Conservation (phyloP, 129 eudicot species). For the Flaveria trinervia region DNA sequence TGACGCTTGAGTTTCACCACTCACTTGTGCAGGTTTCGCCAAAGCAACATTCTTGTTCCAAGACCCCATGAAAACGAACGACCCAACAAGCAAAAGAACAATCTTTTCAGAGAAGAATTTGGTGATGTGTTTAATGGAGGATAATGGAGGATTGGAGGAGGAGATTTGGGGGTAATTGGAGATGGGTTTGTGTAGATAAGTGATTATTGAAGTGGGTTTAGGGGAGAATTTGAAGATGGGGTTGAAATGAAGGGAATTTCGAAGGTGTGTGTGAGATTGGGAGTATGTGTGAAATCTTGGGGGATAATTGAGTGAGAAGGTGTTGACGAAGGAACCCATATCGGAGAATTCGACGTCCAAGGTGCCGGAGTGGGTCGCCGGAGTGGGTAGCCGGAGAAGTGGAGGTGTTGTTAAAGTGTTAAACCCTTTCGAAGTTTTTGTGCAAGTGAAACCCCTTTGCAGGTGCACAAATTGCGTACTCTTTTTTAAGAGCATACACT, state of each 20-base stretch:
- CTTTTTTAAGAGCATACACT: too few species aligned
- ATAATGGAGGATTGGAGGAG: constrained; percentile 9
- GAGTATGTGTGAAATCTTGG: constrained; percentile 16
- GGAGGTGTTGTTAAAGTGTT: too few species aligned
- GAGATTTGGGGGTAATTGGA: constrained; percentile 22
- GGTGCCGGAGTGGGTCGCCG: too few species aligned
- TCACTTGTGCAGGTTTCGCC: constrained; percentile 45
- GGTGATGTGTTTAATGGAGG: constrained; percentile 41
- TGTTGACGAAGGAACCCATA: constrained; percentile 36
- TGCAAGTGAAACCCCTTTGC: too few species aligned
- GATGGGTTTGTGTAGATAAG: constrained; percentile 38
- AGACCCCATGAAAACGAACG: constrained; percentile 65
- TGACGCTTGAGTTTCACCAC: constrained; percentile 32
- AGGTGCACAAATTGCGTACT: too few species aligned
- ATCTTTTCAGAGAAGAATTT: constrained; percentile 45
- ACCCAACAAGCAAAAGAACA: constrained; percentile 60
- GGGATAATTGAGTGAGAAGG: constrained; percentile 34
- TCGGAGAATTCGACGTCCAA: constrained; percentile 14
- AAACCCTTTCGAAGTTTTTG: too few species aligned
- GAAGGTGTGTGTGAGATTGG: constrained; percentile 23
- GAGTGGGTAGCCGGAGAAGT: too few species aligned
- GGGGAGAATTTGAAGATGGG: constrained; percentile 17
- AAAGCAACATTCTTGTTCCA: constrained; percentile 43
- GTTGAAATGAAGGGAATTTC: constrained; percentile 19
- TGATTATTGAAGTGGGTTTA: constrained; percentile 21